phyloP scores from a whole-genome alignment of 2,329 filamentous ascomycete species.

The Hypoxylon sp. region DNA sequence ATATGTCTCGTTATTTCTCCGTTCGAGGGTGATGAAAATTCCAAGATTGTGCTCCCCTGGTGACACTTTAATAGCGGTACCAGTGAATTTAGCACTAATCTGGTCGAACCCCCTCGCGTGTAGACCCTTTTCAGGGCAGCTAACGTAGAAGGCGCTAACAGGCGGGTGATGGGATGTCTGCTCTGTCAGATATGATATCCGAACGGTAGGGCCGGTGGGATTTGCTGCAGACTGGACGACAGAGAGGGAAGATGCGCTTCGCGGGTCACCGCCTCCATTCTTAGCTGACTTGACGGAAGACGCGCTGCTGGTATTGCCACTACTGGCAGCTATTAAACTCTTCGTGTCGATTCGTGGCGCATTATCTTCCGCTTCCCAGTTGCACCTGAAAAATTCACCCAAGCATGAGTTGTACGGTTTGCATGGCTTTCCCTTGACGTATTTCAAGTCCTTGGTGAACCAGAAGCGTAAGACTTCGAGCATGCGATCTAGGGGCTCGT shows the following conservation, averaged over 20 bases:
- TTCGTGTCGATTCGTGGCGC: slow-evolving; percentile 73
- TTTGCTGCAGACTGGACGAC: slow-evolving; percentile 62
- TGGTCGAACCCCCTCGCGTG: slow-evolving; percentile 93
- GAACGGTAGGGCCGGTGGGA: slow-evolving; percentile 67
- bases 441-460: slow-evolving; percentile 99
- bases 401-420: slow-evolving; percentile 98
- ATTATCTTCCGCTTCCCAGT: slow-evolving; percentile 91
- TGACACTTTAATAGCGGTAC: slow-evolving; percentile 90
- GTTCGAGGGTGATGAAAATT: slow-evolving; percentile 90
- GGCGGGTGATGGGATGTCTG: slow-evolving; percentile 98
- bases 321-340: slow-evolving; percentile 51
- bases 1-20: slow-evolving; percentile 87
- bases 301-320: slow-evolving; percentile 57
- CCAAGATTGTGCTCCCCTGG: slow-evolving; percentile 94
- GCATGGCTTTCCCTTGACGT: slow-evolving; percentile 97
- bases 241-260: slow-evolving; percentile 63
- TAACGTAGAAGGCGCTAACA: slow-evolving; percentile 94
- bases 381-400: slow-evolving; percentile 98
- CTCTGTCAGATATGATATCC: slow-evolving; percentile 94
- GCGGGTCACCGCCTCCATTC: slow-evolving; percentile 52
- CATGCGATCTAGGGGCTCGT: slow-evolving; percentile 93
- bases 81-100: slow-evolving; percentile 96
- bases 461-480: slow-evolving; percentile 94
- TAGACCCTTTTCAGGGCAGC: slow-evolving; percentile 91
- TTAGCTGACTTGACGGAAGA: slow-evolving; percentile 62